These are phyloP conservation scores for Dalbergia oliveri DNA, from an alignment of 306 rosid species.

Conservation along the genomic window DNA sequence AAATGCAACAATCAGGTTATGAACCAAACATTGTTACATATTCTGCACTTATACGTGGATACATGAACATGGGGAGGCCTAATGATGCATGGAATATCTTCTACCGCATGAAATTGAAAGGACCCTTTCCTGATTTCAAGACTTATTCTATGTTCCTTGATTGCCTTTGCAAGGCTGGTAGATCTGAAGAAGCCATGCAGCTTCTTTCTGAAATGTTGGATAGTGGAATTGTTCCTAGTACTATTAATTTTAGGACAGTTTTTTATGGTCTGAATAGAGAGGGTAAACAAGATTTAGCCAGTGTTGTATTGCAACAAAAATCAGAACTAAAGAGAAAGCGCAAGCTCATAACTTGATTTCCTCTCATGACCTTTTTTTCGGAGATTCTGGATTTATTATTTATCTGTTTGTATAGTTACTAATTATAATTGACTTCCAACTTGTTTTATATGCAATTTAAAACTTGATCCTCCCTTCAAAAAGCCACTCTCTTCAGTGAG, in stretches of 20 bases:
- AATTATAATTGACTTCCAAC: not conserved
- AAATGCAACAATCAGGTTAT: conserved; percentile 74
- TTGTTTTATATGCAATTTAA: not conserved
- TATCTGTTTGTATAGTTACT: not conserved
- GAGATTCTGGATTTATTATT: not conserved
- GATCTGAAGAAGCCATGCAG: conserved; percentile 83
- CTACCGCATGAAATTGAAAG: conserved; percentile 70
- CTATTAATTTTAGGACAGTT: conserved; percentile 75
- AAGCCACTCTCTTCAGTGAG: not conserved
- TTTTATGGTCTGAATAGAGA: conserved; percentile 80
- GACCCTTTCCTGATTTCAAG: conserved; percentile 83
- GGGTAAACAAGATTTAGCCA: conserved; percentile 80
- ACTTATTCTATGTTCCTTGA: conserved; percentile 79
- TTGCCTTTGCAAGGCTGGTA: conserved; percentile 72
- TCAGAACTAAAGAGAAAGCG: conserved; percentile 65
- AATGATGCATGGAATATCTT: conserved; percentile 79
- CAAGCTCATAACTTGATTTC: conserved; percentile 56
- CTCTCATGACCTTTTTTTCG: not conserved
- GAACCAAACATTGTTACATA: conserved; percentile 77
- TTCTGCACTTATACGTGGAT: conserved; percentile 77
- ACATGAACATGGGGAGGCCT: conserved; percentile 68
- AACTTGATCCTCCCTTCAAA: not conserved
- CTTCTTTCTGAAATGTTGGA: conserved; percentile 72
- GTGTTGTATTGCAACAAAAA: conserved; percentile 67
- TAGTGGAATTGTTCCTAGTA: conserved; percentile 81